Base-by-base conservation (phyloP, 768 basidiomycete species). In the Trametes cingulata region DNA sequence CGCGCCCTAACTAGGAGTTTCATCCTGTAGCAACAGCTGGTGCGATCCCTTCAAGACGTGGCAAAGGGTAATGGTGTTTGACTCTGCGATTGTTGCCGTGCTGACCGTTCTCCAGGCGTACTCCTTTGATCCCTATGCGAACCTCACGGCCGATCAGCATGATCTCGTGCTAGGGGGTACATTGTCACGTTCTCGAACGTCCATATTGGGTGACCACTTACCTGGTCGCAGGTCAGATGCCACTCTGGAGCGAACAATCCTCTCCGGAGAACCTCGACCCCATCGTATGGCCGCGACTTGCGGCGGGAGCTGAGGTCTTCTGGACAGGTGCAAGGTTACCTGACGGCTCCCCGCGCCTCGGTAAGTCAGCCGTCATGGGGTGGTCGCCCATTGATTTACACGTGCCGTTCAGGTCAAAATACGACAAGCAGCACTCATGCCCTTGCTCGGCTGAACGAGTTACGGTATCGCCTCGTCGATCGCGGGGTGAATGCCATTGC, bases 1-100 rank as follows among this genome's bases (percentile, higher is more conserved):
- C 36, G 22, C 12, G 6, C n/a, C 15, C 17, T 39, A 14, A 25
- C 13, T 10, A 25, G 19, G 15, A 52, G 45, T 15, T 13, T 29
- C 46, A 40, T 0, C 69, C 75, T 3, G 58, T 64, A 48, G 79
- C 78, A 83, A 83, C 58, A 86, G 84, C 67, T 90, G 88, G 86
- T 90, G 87, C 66, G 86, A 87, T 63, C 87, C 88, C 1, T 90
- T 86, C 82, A 90, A 90, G 73, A 85, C 85, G 7, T 93, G 90
- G 90, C 84, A 88, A 68, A 81, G 82, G 73, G 86, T 87, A 55
- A 58, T 67, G 59, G 49, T n/a, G 43, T 59, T 67, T 47, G 70
- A 69, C 33, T 8, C 22, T 9, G 7, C 24, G 25, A 7, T 20
- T 8, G 50, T 13, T 7, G 17, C 9, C 29, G n/a, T 15, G 15